Base-by-base conservation (phyloP, 345 rosid genomes). In the Acer yangbiense region DNA sequence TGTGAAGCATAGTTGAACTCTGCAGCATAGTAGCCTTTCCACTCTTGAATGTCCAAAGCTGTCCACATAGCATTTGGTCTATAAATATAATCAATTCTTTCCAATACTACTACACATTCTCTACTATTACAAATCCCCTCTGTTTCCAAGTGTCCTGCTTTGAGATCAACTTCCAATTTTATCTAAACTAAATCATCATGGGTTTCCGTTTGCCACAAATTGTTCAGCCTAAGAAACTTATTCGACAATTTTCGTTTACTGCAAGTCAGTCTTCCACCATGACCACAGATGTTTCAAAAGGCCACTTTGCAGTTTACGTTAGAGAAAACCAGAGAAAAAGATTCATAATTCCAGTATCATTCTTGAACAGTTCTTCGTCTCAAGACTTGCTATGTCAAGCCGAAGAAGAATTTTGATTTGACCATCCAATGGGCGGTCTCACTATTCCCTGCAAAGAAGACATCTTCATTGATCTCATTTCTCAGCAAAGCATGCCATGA, bases 401-500 rank as follows among this genome's bases (percentile, higher is more conserved):
- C 0, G 86, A 84, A 74, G 82, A 86, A 72, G 86, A 84, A 58
- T 86, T 84, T 23, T 84, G 87, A 6, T 86, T 76, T 55, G 12
- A 84, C 60, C 84, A 86, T 80, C 82, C 84, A 11, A 76, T 71
- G 81, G 89, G 87, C 10, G 77, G 82, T 9, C 69, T 84, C n/a
- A 82, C 86, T 10, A 82, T 82, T 74, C 87, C 87, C 2, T 87
- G 87, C 78, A 43, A 55, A 44, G 86, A 78, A 68, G 83, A 79
- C 66, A 74, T 76, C 50, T 82, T 81, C 76, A 16, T 79, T 9
- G 73, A 79, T 55, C 73, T 82, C 74, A 81, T 77, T 71, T 82
- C 84, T 64, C 81, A 41, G 32, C 76, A 82, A 73, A 68, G 62
- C 23, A 16, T 71, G 72, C 43, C 73, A 62, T 78, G 18, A 79